These are phyloP conservation scores for Apodospora peruviana DNA, from an alignment of 495 filamentous ascomycete genomes.

Conservation along the genomic window DNA sequence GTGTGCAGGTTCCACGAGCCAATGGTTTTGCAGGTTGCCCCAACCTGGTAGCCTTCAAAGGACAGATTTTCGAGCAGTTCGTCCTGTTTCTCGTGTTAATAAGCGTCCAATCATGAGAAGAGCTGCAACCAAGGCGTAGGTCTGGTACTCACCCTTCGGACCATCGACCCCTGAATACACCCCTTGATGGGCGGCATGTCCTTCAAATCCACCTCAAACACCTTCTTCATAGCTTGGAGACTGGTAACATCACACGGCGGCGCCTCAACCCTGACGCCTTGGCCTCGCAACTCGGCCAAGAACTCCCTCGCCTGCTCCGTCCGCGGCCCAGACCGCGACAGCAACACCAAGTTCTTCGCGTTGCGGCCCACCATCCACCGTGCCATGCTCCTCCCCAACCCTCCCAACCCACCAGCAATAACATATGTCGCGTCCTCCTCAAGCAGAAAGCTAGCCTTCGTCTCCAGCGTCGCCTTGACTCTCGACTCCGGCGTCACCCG, in stretches of 20 bases:
- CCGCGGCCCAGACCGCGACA: slow-evolving; percentile 30
- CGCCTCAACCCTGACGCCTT: slow-evolving; percentile 21
- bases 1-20: slow-evolving; percentile 32
- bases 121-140: too few species aligned
- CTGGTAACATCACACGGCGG: slow-evolving; percentile 42
- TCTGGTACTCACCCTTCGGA: too few species aligned
- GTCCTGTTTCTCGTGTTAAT: too few species aligned
- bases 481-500: background rate
- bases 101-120: too few species aligned
- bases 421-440: slow-evolving; percentile 36
- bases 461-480: too few species aligned
- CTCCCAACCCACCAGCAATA: slow-evolving; percentile 50
- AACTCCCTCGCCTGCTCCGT: background rate
- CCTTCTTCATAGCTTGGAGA: slow-evolving; percentile 1
- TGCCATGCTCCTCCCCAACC: slow-evolving; percentile 45
- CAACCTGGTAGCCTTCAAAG: too few species aligned
- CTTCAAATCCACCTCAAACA: background rate
- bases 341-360: slow-evolving; percentile 42
- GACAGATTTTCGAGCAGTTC: too few species aligned
- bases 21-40: too few species aligned
- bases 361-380: slow-evolving; percentile 41
- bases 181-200: background rate
- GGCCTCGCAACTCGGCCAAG: slow-evolving; percentile 16
- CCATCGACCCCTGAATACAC: background rate
- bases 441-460: background rate